Evolutionary conservation across 441 rosid species (phyloP), one percentile per base, ranked within the genome.

Genomic region (Dalechampia spathulata): DNA sequence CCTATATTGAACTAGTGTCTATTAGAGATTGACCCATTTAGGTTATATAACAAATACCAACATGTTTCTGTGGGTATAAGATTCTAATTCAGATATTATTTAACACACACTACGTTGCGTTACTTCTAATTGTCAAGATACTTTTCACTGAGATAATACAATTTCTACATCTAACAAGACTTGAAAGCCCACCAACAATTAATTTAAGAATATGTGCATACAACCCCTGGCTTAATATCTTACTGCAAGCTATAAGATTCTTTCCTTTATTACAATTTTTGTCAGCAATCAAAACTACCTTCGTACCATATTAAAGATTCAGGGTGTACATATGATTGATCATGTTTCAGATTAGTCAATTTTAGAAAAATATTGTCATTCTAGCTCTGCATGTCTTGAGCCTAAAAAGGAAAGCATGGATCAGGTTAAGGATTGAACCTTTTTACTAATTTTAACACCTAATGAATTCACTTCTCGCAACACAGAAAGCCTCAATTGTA

Each of bases 361-460:
- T n/a, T n/a, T 30, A 30, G 34, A 4, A 30, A 30, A 30, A 3
- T 30, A 3, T 30, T 3, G 34, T 8, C 8, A 8, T 30, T 30
- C 34, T 30, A 30, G 23, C 5, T 55, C 32, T 52, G 47, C 65
- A 49, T 44, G 42, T 52, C 41, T 56, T 60, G 47, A 56, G 46
- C 25, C 59, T 50, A 67, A 52, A 66, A 16, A 30, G 61, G 44
- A 64, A 49, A 54, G 54, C 50, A 49, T 46, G 23, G 52, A 60
- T 40, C 56, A 45, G 38, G 52, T 43, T 26, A 48, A 55, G 28
- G 15, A 75, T 61, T 53, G 27, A 28, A 90, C 98, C 86, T 90
- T 94, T 80, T 94, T 94, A 84, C 78, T 78, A 55, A 94, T 83
- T 74, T 80, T 94, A 45, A 94, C 90, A 52, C 88, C 93, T 72